Evolutionary conservation across 2,329 filamentous ascomycete species (phyloP).

Genomic region (Sporothrix luriei): DNA sequence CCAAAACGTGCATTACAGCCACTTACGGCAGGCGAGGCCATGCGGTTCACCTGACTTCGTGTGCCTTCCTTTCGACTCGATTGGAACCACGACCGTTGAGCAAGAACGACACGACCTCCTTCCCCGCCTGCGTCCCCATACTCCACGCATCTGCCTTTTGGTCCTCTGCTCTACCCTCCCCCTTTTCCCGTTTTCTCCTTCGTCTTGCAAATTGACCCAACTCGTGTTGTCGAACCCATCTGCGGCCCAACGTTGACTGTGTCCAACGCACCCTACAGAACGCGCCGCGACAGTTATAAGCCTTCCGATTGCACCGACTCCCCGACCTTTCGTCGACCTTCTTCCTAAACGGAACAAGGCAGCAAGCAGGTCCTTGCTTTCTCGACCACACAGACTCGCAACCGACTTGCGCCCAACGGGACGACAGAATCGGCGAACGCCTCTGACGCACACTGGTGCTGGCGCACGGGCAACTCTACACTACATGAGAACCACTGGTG

Average conservation of each 20-base stretch:
- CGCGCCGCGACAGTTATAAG: constrained; percentile 36
- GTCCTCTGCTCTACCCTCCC: background rate
- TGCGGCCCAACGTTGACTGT: constrained; percentile 36
- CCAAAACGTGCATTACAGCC: constrained; percentile 6
- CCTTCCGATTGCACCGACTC: constrained; percentile 27
- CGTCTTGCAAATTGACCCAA: constrained; percentile 32
- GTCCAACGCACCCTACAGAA: constrained; percentile 24
- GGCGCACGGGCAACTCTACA: background rate
- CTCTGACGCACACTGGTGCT: background rate
- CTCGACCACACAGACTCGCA: constrained; percentile 1
- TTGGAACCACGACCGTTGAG: constrained; percentile 30
- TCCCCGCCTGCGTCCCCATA: constrained; percentile 19
- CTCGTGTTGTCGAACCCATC: constrained; percentile 36
- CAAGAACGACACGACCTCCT: constrained; percentile 24
- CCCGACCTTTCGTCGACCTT: constrained; percentile 33
- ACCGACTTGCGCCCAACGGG: background rate
- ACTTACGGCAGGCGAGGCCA: constrained; percentile 29
- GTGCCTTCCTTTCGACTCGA: constrained; percentile 32
- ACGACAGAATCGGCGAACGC: background rate
- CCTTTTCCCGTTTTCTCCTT: constrained; percentile 1
- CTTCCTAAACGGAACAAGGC: constrained; percentile 29
- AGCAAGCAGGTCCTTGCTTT: constrained; percentile 19
- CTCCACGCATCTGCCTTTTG: background rate
- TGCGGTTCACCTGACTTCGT: constrained; percentile 38
- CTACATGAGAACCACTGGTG: background rate